Conservation (phyloP, 306 rosid genomes). For the Gastrolobium villosum region DNA sequence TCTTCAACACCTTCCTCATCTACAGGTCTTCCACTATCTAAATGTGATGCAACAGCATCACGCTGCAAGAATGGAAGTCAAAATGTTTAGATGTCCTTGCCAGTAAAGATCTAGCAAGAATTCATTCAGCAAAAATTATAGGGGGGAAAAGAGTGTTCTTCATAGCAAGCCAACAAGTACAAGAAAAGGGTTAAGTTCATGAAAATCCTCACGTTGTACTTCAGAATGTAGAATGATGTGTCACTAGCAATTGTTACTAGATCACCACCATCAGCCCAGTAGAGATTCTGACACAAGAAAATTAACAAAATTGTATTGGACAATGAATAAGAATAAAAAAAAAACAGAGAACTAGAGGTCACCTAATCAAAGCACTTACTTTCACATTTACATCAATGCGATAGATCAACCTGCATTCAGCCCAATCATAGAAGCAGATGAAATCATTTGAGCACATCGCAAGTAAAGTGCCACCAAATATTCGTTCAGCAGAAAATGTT, state of each 20-base stretch:
- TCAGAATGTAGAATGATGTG: slow-evolving; percentile 92
- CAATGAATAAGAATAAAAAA: background rate
- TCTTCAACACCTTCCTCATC: slow-evolving; percentile 99
- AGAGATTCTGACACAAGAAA: slow-evolving; percentile 72
- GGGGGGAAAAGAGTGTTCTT: background rate
- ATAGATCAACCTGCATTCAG: slow-evolving; percentile 93
- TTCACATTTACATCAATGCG: slow-evolving; percentile 95
- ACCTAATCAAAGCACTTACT: slow-evolving; percentile 64
- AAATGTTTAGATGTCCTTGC: slow-evolving; percentile 35
- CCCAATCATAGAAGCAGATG: slow-evolving; percentile 98
- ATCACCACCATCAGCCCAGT: slow-evolving; percentile 99
- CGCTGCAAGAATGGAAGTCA: slow-evolving; percentile 71
- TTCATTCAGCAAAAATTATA: slow-evolving; percentile 7
- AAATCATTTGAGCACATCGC: slow-evolving; percentile 99
- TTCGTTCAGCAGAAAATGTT: slow-evolving; percentile 90
- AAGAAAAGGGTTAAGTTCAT: slow-evolving; percentile 35
- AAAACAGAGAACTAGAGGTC: slow-evolving; percentile 38
- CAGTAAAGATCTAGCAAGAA: slow-evolving; percentile 40
- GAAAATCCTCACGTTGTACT: slow-evolving; percentile 83
- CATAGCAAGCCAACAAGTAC: slow-evolving; percentile 5
- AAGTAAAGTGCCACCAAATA: slow-evolving; percentile 85
- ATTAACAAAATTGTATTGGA: slow-evolving; percentile 24
- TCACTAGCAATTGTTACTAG: slow-evolving; percentile 91
- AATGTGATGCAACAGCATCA: slow-evolving; percentile 82
- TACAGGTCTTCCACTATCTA: slow-evolving; percentile 92